A percentile compares a stretch with the other conserved stretches of the same genome.
phyloP scores from a whole-genome alignment of 495 filamentous ascomycete genomes.

The Monascus purpureus region DNA sequence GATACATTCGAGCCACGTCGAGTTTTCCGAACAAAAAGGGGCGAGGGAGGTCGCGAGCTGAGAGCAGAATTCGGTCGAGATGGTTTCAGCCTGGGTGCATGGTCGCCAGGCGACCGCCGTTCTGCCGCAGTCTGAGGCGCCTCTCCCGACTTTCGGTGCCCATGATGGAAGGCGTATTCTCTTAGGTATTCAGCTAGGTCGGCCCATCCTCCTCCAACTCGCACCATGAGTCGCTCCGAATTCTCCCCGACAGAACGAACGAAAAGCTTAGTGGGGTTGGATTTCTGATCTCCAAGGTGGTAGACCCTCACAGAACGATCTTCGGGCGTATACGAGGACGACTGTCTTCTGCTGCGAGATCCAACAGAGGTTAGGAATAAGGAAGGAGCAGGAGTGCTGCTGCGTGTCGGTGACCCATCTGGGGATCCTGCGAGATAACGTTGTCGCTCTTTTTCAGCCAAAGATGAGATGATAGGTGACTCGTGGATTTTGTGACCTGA shows the following conservation, averaged over 20 bases:
- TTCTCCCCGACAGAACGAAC: slow-evolving; percentile 81
- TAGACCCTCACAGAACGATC: slow-evolving; percentile 72
- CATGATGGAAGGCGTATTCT: slow-evolving; percentile 84
- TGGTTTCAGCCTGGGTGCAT: slow-evolving; percentile 15
- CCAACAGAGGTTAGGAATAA: slow-evolving; percentile 54
- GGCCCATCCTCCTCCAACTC: slow-evolving; percentile 92
- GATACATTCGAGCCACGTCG: slow-evolving; percentile 26
- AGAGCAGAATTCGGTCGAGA: slow-evolving; percentile 22
- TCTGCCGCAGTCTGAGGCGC: slow-evolving; percentile 31
- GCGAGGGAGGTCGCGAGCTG: slow-evolving; percentile 24
- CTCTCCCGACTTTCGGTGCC: slow-evolving; percentile 32
- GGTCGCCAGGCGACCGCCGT: slow-evolving; percentile 21
- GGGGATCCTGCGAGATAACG: slow-evolving; percentile 24
- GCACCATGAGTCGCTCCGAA: slow-evolving; percentile 92
- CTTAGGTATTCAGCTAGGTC: slow-evolving; percentile 90
- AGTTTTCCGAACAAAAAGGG: slow-evolving; percentile 26
- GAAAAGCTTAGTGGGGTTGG: slow-evolving; percentile 81
- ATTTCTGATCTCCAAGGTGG: slow-evolving; percentile 72
- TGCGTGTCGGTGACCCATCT: slow-evolving; percentile 19
- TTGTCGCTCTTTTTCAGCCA: slow-evolving; percentile 19
- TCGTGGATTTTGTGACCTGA: slow-evolving; percentile 21
- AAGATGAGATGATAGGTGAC: slow-evolving; percentile 21
- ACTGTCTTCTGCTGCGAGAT: slow-evolving; percentile 17
- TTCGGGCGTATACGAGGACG: slow-evolving; percentile 20
- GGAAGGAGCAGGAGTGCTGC: slow-evolving; percentile 47